phyloP scores from a whole-genome alignment of 768 basidiomycete genomes.

The Calocybe indica region DNA sequence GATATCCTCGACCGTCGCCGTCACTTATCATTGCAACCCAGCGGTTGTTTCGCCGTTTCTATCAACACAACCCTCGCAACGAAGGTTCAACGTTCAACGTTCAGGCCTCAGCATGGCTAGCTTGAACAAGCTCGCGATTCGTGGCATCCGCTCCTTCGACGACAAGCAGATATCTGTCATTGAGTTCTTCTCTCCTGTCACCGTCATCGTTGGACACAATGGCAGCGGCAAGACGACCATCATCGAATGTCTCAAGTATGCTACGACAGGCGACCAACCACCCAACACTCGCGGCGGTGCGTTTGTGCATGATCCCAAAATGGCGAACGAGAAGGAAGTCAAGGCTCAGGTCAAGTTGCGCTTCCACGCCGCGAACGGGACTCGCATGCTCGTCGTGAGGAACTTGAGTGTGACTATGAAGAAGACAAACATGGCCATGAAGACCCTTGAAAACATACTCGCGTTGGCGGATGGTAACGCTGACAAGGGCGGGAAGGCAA shows the following conservation, averaged over 20 bases:
- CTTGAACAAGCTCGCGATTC: constrained; percentile 89
- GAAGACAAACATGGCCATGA: constrained; percentile 90
- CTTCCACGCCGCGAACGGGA: constrained; percentile 86
- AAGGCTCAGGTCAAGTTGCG: constrained; percentile 97
- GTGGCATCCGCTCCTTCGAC: constrained; percentile 94
- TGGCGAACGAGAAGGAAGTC: constrained; percentile 99
- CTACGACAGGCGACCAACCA: constrained; percentile 96
- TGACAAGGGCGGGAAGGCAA: constrained; percentile 75
- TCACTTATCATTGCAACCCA: no score
- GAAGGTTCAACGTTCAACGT: no score
- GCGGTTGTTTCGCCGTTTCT: background rate
- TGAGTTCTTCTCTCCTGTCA: constrained; percentile 96
- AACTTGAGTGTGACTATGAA: constrained; percentile 91
- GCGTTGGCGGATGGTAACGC: constrained; percentile 61
- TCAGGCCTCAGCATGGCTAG: constrained; percentile 52
- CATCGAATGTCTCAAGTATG: constrained; percentile 99
- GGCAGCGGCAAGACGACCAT: constrained; percentile 99
- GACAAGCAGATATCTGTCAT: constrained; percentile 91
- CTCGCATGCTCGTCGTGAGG: constrained; percentile 83
- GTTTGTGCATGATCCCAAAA: constrained; percentile 97
- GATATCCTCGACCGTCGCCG: no score
- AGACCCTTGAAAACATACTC: constrained; percentile 91
- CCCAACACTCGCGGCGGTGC: constrained; percentile 98
- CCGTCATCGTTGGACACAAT: constrained; percentile 98
- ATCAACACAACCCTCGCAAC: constrained; percentile 1